Percentiles rank a stretch among this genome's conserved stretches.
Evolutionary conservation across 176 grass and related monocot genomes (phyloP).

Genomic region (Zoysia japonica): DNA sequence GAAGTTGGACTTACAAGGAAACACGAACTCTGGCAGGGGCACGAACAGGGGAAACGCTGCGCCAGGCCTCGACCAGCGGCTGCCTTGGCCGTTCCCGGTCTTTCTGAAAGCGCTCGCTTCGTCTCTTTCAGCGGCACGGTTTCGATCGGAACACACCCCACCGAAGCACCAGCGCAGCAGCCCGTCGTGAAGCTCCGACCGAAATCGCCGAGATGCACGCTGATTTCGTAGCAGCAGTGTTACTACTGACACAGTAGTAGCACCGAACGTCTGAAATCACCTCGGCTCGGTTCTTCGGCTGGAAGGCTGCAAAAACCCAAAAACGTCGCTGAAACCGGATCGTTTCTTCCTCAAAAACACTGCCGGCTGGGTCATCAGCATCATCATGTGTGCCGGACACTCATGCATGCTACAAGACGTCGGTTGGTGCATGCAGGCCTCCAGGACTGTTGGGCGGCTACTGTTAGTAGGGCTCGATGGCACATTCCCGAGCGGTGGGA

Average conservation of each 20-base stretch:
- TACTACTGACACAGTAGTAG: no score
- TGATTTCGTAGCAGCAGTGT: neutral
- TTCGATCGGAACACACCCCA: neutral
- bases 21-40: neutral
- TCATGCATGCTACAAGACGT: slow-evolving; percentile 6
- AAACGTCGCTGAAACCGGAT: neutral
- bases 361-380: no score
- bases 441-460: slow-evolving; percentile 13
- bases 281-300: neutral
- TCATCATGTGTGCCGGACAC: neutral
- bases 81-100: neutral
- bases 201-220: neutral
- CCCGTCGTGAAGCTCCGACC: neutral
- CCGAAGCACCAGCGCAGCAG: neutral
- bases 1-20: neutral
- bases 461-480: slow-evolving; percentile 39
- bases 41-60: neutral
- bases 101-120: neutral
- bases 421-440: slow-evolving; percentile 29
- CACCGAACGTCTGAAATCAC: neutral
- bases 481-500: slow-evolving; percentile 30
- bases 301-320: neutral
- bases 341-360: neutral
- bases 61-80: neutral
- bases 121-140: neutral